These are phyloP conservation scores for Neonectria hederae DNA, from an alignment of 2,329 filamentous ascomycete species.

Conservation along the genomic window DNA sequence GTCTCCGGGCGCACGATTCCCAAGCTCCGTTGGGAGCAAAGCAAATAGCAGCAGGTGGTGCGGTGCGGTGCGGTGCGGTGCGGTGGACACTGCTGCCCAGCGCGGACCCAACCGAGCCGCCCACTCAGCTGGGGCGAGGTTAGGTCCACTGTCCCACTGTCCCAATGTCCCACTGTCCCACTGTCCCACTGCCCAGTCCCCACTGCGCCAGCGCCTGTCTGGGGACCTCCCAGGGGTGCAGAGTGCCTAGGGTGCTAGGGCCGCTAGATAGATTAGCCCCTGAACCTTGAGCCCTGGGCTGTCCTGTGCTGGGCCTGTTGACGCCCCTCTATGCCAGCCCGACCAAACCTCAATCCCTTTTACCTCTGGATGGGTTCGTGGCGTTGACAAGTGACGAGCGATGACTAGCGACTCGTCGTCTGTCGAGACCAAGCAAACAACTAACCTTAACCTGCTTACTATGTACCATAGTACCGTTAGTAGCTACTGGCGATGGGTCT, in stretches of 20 bases:
- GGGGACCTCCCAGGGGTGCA: not conserved
- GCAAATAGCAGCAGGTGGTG: conserved; percentile 7
- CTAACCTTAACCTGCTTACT: not conserved
- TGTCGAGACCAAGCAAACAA: not conserved
- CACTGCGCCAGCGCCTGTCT: conserved; percentile 5
- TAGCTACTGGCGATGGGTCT: not conserved
- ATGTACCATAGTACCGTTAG: not conserved
- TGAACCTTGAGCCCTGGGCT: conserved; percentile 13
- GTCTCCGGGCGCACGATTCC: not conserved
- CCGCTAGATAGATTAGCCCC: conserved; percentile 23
- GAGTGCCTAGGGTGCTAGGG: conserved; percentile 4
- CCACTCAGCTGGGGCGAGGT: conserved; percentile 7
- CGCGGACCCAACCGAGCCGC: not conserved
- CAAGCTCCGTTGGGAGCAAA: conserved; percentile 14
- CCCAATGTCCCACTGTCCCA: not conserved
- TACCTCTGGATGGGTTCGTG: conserved; percentile 11
- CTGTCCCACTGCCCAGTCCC: not conserved
- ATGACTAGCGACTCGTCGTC: not conserved
- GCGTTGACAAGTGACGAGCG: conserved; percentile 17
- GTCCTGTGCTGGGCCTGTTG: conserved; percentile 18
- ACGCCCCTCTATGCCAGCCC: conserved; percentile 4
- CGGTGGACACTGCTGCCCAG: not conserved
- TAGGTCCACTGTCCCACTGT: not conserved
- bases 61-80: conserved; percentile 12
- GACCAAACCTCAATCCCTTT: conserved; percentile 8